Base-by-base conservation (phyloP, 2,329 filamentous ascomycete species). In the Periconia digitata region DNA sequence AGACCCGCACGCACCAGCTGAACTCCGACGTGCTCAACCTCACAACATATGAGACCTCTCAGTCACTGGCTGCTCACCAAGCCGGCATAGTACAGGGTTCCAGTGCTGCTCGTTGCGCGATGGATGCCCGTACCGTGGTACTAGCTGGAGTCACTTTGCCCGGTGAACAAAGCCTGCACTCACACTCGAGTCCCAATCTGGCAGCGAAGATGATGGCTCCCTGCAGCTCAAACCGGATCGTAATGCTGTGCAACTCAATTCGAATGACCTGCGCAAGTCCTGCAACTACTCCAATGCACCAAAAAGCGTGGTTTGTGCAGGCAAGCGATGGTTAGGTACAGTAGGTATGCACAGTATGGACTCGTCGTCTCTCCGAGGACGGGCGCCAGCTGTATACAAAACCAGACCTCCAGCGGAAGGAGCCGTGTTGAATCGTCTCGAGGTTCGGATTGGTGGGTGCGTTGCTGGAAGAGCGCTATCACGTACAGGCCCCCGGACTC, bases 401-500 rank as follows among this genome's bases (percentile, higher is more conserved):
- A 10, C 12, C 12, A 32, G n/a, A 15, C 10, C 27, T 15, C 27
- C 27, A 32, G 27, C 27, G 27, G 27, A 10, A 32, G 27, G 27
- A 32, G 27, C 27, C 27, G 27, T 32, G 27, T 12, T 32, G 27
- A 32, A 32, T 32, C 10, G 5, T 13, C 12, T 32, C 10, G n/a
- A 15, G 27, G 8, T 32, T 4, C 27, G 27, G 27, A 32, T 32
- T 32, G 27, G 27, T 32, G 27, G 27, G 10, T 32, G 27, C 27
- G 27, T 32, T 10, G 27, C 27, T 32, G 27, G 12, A 15, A 6
- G 27, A 4, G 3, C 27, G 27, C 27, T 32, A 4, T 32, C 27
- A 32, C 12, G 44, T 49, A 44, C 36, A 46, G 48, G 46, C 39
- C 49, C 52, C 58, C 56, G 58, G 56, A 46, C 59, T 54, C 60